phyloP scores from a whole-genome alignment of 2,329 filamentous ascomycete species.

The Podosphaera fusca region DNA sequence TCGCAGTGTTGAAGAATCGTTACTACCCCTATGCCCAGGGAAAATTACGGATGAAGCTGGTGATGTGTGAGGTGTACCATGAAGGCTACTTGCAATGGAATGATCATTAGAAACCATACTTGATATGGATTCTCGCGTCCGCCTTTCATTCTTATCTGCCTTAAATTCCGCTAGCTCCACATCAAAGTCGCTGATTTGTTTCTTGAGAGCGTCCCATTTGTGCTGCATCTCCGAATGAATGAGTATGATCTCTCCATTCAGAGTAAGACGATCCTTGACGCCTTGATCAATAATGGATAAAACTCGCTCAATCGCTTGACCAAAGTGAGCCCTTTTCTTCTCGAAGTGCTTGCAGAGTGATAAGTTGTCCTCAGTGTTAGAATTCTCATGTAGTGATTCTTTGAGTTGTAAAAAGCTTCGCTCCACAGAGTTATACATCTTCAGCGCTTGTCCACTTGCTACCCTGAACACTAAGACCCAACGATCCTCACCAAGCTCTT shows the following conservation, averaged over 20 bases:
- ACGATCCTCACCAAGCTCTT: conserved; percentile 81
- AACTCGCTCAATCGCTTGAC: conserved; percentile 77
- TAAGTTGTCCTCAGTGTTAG: conserved; percentile 48
- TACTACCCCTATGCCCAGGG: conserved; percentile 23
- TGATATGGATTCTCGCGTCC: conserved; percentile 77
- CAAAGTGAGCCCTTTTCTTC: conserved; percentile 83
- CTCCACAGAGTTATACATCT: conserved; percentile 92
- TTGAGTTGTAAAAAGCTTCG: conserved; percentile 63
- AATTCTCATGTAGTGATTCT: conserved; percentile 52
- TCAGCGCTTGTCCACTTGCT: conserved; percentile 73
- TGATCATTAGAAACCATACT: conserved; percentile 43
- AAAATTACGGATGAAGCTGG: conserved; percentile 42
- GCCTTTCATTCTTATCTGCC: conserved; percentile 38
- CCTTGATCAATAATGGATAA: conserved; percentile 84
- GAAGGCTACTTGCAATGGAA: conserved; percentile 22
- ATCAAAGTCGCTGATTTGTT: conserved; percentile 59
- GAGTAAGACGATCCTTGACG: conserved; percentile 82
- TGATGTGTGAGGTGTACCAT: conserved; percentile 30
- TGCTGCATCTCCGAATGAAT: conserved; percentile 66
- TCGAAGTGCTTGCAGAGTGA: conserved; percentile 70
- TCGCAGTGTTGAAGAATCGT: conserved; percentile 8
- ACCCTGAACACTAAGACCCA: conserved; percentile 94
- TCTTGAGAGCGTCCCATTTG: conserved; percentile 57
- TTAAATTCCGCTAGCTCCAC: conserved; percentile 49
- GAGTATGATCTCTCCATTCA: conserved; percentile 83